Conservation (phyloP, 2,329 filamentous ascomycete genomes). For the Simplicillium aogashimaense region DNA sequence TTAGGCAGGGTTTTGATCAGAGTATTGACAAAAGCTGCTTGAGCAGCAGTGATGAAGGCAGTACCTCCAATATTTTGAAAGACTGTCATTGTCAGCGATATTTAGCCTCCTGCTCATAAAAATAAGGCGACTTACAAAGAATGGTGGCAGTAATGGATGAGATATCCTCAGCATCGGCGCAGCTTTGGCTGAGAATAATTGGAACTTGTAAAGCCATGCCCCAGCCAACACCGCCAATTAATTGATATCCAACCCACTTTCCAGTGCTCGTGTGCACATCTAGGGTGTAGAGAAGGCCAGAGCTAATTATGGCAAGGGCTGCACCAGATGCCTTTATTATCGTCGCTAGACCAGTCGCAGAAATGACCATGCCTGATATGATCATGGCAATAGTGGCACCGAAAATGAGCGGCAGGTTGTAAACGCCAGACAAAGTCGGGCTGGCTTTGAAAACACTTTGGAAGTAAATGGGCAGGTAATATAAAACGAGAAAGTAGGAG, state of each 20-base stretch:
- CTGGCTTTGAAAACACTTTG: constrained; percentile 41
- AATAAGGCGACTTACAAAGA: no score
- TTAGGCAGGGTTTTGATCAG: no score
- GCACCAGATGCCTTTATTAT: constrained; percentile 29
- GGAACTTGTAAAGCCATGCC: constrained; percentile 38
- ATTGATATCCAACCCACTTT: constrained; percentile 50
- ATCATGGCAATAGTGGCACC: constrained; percentile 39
- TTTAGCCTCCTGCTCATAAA: no score
- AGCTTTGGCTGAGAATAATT: constrained; percentile 16
- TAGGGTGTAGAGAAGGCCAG: constrained; percentile 46
- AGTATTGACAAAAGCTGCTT: no score
- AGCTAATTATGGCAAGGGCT: constrained; percentile 32
- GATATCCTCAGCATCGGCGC: no score
- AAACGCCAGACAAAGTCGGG: constrained; percentile 44
- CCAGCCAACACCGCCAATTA: constrained; percentile 43
- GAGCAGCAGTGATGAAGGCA: no score
- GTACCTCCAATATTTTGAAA: no score
- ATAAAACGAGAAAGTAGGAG: constrained; percentile 42
- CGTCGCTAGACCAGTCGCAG: constrained; percentile 30
- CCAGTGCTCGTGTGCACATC: constrained; percentile 31
- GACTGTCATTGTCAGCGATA: no score
- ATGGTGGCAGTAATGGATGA: no score
- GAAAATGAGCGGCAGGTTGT: constrained; percentile 42
- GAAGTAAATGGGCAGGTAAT: constrained; percentile 35
- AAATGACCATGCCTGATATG: constrained; percentile 29